These are phyloP conservation scores for Plectosphaerella sp. DNA, from an alignment of 2,329 filamentous ascomycete genomes.

Conservation along the genomic window DNA sequence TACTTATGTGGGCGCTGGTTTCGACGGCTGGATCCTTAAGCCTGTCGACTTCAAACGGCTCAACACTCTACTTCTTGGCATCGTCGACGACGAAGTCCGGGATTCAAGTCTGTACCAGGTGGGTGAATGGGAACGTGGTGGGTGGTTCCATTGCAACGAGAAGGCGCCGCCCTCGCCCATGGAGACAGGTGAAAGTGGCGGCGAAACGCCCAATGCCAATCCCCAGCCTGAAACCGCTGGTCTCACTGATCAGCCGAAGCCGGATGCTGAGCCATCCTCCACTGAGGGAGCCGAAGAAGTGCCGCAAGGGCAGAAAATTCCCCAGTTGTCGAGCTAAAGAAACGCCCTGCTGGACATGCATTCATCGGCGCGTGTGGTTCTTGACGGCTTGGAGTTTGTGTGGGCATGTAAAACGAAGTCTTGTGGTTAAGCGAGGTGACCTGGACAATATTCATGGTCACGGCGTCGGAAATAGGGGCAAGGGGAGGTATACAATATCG, in stretches of 20 bases:
- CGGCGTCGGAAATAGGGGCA: no score
- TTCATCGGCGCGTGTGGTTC: no score
- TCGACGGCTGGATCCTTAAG: constrained; percentile 89
- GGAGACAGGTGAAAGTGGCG: constrained; percentile 1
- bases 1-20: constrained; percentile 71
- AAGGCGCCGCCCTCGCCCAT: constrained; percentile 2
- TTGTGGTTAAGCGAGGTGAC: no score
- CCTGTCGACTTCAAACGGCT: constrained; percentile 79
- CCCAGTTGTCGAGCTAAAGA: no score
- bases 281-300: no score
- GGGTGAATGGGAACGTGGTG: constrained; percentile 79
- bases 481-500: no score
- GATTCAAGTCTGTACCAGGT: constrained; percentile 61
- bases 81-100: constrained; percentile 56
- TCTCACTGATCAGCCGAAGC: background rate
- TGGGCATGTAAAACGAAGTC: no score
- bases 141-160: constrained; percentile 59
- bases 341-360: no score
- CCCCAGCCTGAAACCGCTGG: background rate
- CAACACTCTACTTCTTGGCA: constrained; percentile 63
- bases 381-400: no score
- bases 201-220: background rate
- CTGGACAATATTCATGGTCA: no score
- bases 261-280: background rate
- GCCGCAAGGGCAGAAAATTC: no score